A percentile compares a stretch with the other conserved stretches of the same genome.
phyloP scores from a whole-genome alignment of 2,329 filamentous ascomycete genomes.

The Thermoascus crustaceus region DNA sequence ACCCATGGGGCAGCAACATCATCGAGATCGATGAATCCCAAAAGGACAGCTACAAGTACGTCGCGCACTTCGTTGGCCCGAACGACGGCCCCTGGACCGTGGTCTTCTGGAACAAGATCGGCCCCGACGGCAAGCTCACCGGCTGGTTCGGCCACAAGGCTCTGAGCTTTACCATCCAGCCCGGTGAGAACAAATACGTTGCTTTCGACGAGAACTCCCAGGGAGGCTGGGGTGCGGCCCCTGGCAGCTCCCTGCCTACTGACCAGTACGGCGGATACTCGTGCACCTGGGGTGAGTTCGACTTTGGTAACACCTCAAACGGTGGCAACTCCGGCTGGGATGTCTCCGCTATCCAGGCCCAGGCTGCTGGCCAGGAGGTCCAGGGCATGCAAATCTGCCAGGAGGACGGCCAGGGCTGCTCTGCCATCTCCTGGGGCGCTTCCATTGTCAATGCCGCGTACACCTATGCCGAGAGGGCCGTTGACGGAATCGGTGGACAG shows the following conservation, averaged over 20 bases:
- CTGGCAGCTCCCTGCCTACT: conserved; percentile 18
- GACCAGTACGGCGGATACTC: conserved; percentile 20
- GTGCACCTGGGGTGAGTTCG: conserved; percentile 29
- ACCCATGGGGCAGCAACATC: conserved; percentile 33
- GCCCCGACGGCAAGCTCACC: conserved; percentile 23
- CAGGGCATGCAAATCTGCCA: conserved; percentile 33
- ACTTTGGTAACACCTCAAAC: conserved; percentile 23
- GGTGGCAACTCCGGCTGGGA: conserved; percentile 26
- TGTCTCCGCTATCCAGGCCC: conserved; percentile 27
- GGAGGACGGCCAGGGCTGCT: conserved; percentile 19
- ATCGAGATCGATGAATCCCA: conserved; percentile 25
- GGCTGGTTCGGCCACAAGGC: conserved; percentile 30
- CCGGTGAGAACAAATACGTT: conserved; percentile 29
- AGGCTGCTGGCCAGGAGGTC: conserved; percentile 21
- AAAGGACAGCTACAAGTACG: conserved; percentile 31
- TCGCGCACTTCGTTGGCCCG: conserved; percentile 22
- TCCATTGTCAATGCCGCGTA: conserved; percentile 25
- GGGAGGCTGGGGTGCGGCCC: conserved; percentile 25
- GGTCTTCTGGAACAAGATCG: conserved; percentile 34
- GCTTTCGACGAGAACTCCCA: conserved; percentile 30
- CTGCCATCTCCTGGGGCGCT: conserved; percentile 19
- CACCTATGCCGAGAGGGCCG: conserved; percentile 16
- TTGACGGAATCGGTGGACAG: conserved; percentile 30
- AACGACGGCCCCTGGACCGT: conserved; percentile 24
- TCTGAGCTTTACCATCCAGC: conserved; percentile 21